Conservation (phyloP, 352 stramenopile genomes). For the Phytophthora idaei region DNA sequence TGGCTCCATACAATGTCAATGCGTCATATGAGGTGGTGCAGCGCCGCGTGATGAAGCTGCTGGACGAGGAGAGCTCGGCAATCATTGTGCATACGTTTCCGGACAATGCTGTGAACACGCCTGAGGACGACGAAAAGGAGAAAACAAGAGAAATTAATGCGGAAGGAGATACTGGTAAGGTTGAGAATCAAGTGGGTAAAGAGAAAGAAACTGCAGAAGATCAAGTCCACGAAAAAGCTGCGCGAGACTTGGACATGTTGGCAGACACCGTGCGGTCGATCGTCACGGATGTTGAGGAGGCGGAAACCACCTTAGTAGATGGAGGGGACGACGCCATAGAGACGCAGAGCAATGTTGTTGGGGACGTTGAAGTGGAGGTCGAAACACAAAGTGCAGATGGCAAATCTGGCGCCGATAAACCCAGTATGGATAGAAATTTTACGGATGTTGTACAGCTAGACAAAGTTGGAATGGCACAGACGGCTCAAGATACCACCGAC, state of each 20-base stretch:
- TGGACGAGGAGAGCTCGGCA: background rate
- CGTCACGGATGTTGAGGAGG: conserved; percentile 39
- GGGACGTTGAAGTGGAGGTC: background rate
- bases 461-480: too few relatives aligned
- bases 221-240: conserved; percentile 12
- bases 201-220: background rate
- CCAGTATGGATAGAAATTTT: background rate
- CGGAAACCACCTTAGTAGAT: background rate
- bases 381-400: background rate
- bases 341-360: background rate
- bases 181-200: background rate
- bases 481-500: background rate
- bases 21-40: background rate
- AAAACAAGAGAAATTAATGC: background rate
- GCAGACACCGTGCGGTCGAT: conserved; percentile 66
- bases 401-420: background rate
- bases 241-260: conserved; percentile 61
- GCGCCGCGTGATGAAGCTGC: background rate
- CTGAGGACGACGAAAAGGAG: conserved; percentile 22
- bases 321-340: background rate
- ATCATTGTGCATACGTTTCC: background rate
- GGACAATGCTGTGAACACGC: conserved; percentile 19
- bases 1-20: background rate
- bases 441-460: background rate
- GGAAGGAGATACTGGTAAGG: background rate